Conservation (phyloP, 306 rosid species). For the Cyclanthera cordifolia region DNA sequence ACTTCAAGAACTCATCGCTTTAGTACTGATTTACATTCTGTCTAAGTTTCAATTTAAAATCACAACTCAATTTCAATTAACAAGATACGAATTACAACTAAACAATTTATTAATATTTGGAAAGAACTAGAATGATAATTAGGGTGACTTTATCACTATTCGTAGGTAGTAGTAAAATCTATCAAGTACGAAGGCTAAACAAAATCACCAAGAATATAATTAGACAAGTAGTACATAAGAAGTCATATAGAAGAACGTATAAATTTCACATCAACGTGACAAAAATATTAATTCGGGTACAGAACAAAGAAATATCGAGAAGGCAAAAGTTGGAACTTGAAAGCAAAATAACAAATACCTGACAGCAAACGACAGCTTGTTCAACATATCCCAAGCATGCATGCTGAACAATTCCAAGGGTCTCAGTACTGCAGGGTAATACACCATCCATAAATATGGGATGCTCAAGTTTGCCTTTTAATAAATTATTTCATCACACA, state of each 20-base stretch:
- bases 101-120: background rate
- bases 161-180: background rate
- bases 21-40: background rate
- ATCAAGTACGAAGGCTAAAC: background rate
- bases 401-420: constrained; percentile 22
- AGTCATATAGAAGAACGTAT: background rate
- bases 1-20: background rate
- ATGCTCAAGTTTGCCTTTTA: constrained; percentile 23
- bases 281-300: background rate
- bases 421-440: constrained; percentile 23
- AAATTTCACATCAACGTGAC: background rate
- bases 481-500: constrained; percentile 15
- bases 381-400: constrained; percentile 25
- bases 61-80: background rate
- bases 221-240: background rate
- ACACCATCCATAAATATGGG: constrained; percentile 26
- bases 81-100: background rate
- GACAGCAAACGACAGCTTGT: constrained; percentile 20
- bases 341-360: constrained; percentile 24
- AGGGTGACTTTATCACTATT: background rate
- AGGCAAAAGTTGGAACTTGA: background rate
- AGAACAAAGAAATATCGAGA: background rate
- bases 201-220: background rate
- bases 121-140: background rate
- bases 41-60: background rate